Conservation (phyloP, 1,284 basidiomycete genomes). For the Clitocybe nebularis region DNA sequence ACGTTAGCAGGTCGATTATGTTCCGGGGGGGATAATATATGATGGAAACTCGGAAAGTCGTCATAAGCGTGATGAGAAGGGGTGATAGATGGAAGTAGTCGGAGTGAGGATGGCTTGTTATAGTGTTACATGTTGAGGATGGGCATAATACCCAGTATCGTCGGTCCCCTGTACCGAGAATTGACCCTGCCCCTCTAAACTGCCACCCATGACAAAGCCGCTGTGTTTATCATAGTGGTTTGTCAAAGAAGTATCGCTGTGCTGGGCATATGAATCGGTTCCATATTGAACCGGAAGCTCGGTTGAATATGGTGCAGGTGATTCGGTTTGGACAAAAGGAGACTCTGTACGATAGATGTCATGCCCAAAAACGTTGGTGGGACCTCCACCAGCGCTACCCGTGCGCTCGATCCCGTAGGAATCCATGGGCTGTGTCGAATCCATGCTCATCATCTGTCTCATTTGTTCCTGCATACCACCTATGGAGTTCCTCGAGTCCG, state of each 20-base stretch:
- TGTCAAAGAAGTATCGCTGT: neutral
- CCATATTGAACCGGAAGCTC: slow-evolving; percentile 31
- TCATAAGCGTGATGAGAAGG: neutral
- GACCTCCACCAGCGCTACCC: slow-evolving; percentile 9
- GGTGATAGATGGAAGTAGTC: neutral
- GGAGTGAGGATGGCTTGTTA: slow-evolving; percentile 1
- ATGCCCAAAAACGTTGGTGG: slow-evolving; percentile 14
- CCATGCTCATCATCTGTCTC: slow-evolving; percentile 38
- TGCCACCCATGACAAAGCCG: slow-evolving; percentile 7
- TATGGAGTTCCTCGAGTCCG: slow-evolving; percentile 37
- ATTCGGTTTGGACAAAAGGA: slow-evolving; percentile 19
- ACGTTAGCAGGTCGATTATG: neutral
- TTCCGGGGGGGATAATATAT: neutral
- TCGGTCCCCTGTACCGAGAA: slow-evolving; percentile 15
- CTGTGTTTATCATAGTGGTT: slow-evolving; percentile 5
- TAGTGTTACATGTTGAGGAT: slow-evolving; percentile 14
- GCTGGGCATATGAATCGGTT: slow-evolving; percentile 6
- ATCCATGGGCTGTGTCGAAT: slow-evolving; percentile 14
- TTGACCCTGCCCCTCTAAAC: slow-evolving; percentile 14
- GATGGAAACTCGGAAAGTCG: neutral
- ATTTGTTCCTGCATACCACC: slow-evolving; percentile 36
- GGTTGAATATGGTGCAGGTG: slow-evolving; percentile 26
- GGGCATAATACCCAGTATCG: slow-evolving; percentile 12
- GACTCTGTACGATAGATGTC: slow-evolving; percentile 33
- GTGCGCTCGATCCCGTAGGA: slow-evolving; percentile 3